Evolutionary conservation across 2,329 filamentous ascomycete species (phyloP).

Genomic region (Bipolaris sorokiniana): DNA sequence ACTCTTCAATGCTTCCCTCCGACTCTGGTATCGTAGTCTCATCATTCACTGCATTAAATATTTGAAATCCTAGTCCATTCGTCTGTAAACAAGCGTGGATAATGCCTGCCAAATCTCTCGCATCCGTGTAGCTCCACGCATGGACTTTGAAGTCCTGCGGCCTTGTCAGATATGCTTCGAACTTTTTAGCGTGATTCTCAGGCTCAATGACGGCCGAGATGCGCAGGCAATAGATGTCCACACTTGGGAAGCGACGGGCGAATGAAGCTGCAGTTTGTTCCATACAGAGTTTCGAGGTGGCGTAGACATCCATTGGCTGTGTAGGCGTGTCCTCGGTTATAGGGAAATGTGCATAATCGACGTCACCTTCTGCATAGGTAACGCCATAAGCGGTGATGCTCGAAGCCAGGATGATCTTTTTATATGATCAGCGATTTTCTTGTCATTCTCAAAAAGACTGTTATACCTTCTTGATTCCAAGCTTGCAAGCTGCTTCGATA

Average conservation of each 20-base stretch:
- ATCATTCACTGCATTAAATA: constrained; percentile 69
- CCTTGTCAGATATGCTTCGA: constrained; percentile 55
- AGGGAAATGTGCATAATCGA: constrained; percentile 63
- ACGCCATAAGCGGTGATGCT: constrained; percentile 66
- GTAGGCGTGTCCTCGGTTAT: constrained; percentile 64
- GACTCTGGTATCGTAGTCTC: constrained; percentile 56
- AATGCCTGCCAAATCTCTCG: constrained; percentile 65
- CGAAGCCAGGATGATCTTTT: constrained; percentile 61
- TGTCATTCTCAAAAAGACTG: not conserved
- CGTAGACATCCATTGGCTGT: constrained; percentile 66
- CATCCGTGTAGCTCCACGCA: constrained; percentile 67
- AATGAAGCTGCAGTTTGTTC: constrained; percentile 63
- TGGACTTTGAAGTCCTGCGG: constrained; percentile 61
- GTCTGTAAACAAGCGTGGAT: constrained; percentile 61
- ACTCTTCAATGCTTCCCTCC: constrained; percentile 53
- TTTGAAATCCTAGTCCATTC: constrained; percentile 63
- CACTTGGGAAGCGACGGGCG: constrained; percentile 57
- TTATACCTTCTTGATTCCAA: constrained; percentile 61
- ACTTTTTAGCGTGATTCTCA: constrained; percentile 60
- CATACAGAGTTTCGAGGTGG: constrained; percentile 63
- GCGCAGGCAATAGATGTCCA: constrained; percentile 64
- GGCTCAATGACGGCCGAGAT: constrained; percentile 67
- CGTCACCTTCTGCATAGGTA: constrained; percentile 61
- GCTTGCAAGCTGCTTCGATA: constrained; percentile 65
- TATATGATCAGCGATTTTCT: not conserved